Base-by-base conservation (phyloP, 441 rosid genomes). In the Omphalea diandra region DNA sequence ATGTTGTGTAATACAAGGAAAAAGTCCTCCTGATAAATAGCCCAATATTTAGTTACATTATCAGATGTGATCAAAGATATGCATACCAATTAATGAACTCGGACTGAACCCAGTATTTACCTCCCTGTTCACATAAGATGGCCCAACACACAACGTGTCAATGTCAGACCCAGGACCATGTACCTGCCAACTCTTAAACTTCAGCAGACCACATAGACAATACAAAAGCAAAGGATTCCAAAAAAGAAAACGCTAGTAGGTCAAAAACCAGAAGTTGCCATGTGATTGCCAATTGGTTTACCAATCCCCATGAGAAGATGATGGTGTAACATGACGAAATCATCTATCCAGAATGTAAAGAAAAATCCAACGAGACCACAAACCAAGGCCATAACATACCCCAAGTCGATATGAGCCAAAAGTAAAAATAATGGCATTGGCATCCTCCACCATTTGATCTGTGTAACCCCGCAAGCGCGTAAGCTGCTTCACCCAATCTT, bases 351-450 rank as follows among this genome's bases (percentile, higher is more conserved):
- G n/a, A 57, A 41, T n/a, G 46, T 33, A 54, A 27, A 22, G 20
- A 33, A 57, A 67, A 29, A 29, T n/a, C n/a, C 26, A 17, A 55
- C 7, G 22, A 31, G 17, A 50, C 63, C 55, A 59, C 12, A 33
- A 46, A 38, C 12, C 7, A 54, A 36, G 43, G 5, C 49, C 33
- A 65, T 24, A 11, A 50, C 72, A 75, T 56, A 73, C 90, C 85
- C 94, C 94, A 62, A 88, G 90, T 18, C 85, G 78, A 70, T 83
- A 88, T 72, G 94, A 88, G 46, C 94, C 94, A 75, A 88, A 88
- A 52, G 94, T 88, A 62, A 85, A 84, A 54, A 88, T 80, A 14
- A 84, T 62, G 32, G 94, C 94, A 77, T 87, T 88, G 24, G 94
- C 91, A 74, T 86, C 90, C 68, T 88, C 91, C 77, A 87, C 87